These are phyloP conservation scores for Helicocarpus griseus DNA, from an alignment of 2,329 filamentous ascomycete genomes.

Conservation along the genomic window DNA sequence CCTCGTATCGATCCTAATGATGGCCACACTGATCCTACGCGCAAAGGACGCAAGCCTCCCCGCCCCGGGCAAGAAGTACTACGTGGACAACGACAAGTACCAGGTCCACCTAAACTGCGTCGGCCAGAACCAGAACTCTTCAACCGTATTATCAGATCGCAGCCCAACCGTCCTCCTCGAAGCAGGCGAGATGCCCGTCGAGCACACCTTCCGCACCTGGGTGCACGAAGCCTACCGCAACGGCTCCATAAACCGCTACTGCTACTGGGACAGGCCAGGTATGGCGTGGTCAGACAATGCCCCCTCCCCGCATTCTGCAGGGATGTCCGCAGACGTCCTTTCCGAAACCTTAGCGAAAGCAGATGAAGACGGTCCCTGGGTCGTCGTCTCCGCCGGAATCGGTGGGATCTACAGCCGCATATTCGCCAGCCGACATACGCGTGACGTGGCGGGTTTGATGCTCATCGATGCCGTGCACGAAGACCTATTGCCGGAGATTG, in stretches of 20 bases:
- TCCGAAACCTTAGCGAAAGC: conserved; percentile 74
- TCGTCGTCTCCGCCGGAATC: conserved; percentile 76
- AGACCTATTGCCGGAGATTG: conserved; percentile 61
- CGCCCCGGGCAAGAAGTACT: conserved; percentile 64
- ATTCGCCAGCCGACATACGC: conserved; percentile 73
- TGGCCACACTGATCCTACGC: conserved; percentile 68
- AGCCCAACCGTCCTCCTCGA: conserved; percentile 76
- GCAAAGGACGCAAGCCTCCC: conserved; percentile 66
- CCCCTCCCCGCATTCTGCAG: conserved; percentile 83
- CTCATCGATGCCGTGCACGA: conserved; percentile 86
- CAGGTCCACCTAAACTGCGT: conserved; percentile 76
- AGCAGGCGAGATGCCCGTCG: conserved; percentile 68
- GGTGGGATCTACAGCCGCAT: conserved; percentile 85
- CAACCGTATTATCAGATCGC: conserved; percentile 12
- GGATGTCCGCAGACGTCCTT: conserved; percentile 81
- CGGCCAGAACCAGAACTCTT: conserved; percentile 55
- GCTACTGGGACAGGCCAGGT: conserved; percentile 90
- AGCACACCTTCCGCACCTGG: conserved; percentile 70
- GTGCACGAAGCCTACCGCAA: conserved; percentile 66
- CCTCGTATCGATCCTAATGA: conserved; percentile 62
- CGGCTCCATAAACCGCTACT: conserved; percentile 78
- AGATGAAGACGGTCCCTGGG: conserved; percentile 79
- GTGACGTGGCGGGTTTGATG: conserved; percentile 66
- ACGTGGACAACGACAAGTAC: conserved; percentile 77
- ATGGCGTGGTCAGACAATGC: conserved; percentile 84